A percentile compares a stretch with the other conserved stretches of the same genome.
phyloP scores from a whole-genome alignment of 805 yeast species.

The Spathaspora boniae region DNA sequence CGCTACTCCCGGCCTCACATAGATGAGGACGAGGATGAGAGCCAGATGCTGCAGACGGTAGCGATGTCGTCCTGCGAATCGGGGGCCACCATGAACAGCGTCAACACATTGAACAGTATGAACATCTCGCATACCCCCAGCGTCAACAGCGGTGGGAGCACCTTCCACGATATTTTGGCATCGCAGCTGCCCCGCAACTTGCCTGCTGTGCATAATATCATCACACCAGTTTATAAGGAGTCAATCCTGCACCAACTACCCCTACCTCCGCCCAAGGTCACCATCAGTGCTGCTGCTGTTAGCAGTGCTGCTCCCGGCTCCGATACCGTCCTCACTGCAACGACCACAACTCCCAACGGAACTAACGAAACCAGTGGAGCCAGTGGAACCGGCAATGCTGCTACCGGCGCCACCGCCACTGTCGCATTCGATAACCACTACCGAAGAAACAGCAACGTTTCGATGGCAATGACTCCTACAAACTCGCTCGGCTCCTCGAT shows the following conservation, averaged over 20 bases:
- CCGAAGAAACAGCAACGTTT: too few species aligned
- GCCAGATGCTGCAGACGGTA: conserved; percentile 8
- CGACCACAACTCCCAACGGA: conserved; percentile 6
- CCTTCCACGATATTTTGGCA: conserved; percentile 1
- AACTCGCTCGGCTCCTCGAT: not conserved
- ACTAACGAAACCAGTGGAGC: conserved; percentile 3
- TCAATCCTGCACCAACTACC: conserved; percentile 5
- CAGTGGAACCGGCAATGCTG: conserved; percentile 1
- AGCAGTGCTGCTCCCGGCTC: not conserved
- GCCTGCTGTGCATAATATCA: conserved; percentile 3
- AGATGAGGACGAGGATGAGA: conserved; percentile 10
- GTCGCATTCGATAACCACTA: not conserved
- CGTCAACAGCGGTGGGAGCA: conserved; percentile 3
- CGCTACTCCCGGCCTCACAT: conserved; percentile 8
- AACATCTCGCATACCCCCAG: not conserved
- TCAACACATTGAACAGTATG: too few species aligned
- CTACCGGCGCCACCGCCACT: conserved; percentile 1
- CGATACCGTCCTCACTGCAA: not conserved
- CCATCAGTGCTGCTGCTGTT: conserved; percentile 1
- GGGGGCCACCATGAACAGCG: too few species aligned
- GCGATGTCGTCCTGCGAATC: not conserved
- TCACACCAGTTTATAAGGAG: not conserved
- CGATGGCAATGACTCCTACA: too few species aligned
- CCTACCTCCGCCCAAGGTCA: not conserved
- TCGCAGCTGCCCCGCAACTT: not conserved